These are phyloP conservation scores for Eimeria maxima DNA, from an alignment of 169 alveolate species.

Conservation along the genomic window DNA sequence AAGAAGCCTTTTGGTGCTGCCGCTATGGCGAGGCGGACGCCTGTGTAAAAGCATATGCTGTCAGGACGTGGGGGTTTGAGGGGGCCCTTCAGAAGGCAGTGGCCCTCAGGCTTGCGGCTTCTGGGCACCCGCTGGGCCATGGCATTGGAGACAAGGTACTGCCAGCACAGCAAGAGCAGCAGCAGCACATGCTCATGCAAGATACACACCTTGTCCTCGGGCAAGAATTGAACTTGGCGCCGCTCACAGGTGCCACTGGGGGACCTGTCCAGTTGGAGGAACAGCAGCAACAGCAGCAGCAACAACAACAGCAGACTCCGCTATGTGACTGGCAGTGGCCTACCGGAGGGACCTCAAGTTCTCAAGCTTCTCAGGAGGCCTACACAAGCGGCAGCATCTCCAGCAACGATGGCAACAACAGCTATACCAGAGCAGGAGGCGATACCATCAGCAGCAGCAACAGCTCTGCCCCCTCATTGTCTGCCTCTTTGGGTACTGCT, in stretches of 20 bases:
- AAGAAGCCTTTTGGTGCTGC: slow-evolving; percentile 59
- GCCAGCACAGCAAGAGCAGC: slow-evolving; percentile 25
- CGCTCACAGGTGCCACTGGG: not conserved
- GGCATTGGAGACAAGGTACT: slow-evolving; percentile 49
- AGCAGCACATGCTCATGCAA: slow-evolving; percentile 22
- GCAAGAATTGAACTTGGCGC: not conserved
- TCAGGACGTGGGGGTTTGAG: not conserved
- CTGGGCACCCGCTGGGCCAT: slow-evolving; percentile 72
- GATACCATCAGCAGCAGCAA: not conserved
- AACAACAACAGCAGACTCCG: not conserved
- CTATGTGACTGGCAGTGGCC: not conserved
- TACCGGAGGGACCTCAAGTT: not conserved
- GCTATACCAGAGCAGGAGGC: not conserved
- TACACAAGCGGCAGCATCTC: not conserved
- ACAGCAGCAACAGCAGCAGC: not conserved
- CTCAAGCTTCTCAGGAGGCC: not conserved
- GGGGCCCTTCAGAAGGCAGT: slow-evolving; percentile 50
- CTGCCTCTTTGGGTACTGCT: not conserved
- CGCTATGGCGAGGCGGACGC: slow-evolving; percentile 68
- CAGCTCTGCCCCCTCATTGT: not conserved
- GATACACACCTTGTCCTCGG: not conserved
- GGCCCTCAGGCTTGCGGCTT: slow-evolving; percentile 57
- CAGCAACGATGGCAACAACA: not conserved
- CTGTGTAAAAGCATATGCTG: slow-evolving; percentile 36
- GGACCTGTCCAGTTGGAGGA: not conserved